Evolutionary conservation across 768 basidiomycete genomes (phyloP).

Genomic region (Chlorophyllum brunneum): DNA sequence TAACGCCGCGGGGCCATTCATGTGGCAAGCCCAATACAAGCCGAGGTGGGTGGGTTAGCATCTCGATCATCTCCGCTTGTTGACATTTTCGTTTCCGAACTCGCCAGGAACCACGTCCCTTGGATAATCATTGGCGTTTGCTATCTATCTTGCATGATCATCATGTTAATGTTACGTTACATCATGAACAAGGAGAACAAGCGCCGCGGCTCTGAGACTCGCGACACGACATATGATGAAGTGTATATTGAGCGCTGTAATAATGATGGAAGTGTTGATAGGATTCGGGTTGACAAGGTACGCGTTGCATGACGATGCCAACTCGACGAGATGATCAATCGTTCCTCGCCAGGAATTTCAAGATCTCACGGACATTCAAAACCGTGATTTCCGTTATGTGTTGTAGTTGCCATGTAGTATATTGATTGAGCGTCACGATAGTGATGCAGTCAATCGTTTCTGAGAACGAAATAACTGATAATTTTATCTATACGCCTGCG

Average conservation of each 20-base stretch:
- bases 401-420: conserved; percentile 28
- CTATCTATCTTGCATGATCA: conserved; percentile 47
- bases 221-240: conserved; percentile 52
- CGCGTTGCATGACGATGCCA: conserved; percentile 11
- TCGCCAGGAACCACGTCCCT: conserved; percentile 60
- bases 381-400: conserved; percentile 71
- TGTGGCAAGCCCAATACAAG: conserved; percentile 69
- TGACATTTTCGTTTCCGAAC: background rate
- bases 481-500: no score
- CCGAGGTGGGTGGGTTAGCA: conserved; percentile 43
- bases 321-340: background rate
- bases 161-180: conserved; percentile 45
- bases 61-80: background rate
- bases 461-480: no score
- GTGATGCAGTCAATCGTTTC: background rate
- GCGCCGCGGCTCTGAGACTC: conserved; percentile 53
- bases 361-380: conserved; percentile 71
- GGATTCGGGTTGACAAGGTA: conserved; percentile 67
- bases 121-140: conserved; percentile 76
- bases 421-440: background rate
- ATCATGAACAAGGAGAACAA: conserved; percentile 59
- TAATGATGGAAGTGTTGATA: conserved; percentile 48
- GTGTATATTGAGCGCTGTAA: conserved; percentile 52
- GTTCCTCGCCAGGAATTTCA: conserved; percentile 50
- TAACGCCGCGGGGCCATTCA: conserved; percentile 70